Percentiles rank a stretch among this genome's conserved stretches.
phyloP scores from a whole-genome alignment of 768 basidiomycete species.

The Mycena leptocephala region DNA sequence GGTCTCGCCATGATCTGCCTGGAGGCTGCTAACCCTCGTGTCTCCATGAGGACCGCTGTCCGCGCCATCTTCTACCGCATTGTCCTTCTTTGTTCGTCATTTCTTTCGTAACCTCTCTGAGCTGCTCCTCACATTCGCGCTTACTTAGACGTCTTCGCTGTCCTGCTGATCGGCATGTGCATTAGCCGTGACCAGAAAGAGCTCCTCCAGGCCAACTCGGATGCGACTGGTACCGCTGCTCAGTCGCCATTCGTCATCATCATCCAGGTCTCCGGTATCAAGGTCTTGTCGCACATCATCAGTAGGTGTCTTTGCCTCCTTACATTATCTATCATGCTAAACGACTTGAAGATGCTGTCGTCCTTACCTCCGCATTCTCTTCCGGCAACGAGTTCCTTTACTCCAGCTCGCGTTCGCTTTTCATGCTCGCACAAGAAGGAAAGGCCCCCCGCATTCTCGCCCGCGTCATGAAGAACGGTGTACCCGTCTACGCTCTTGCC shows the following conservation, averaged over 20 bases:
- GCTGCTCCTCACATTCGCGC: background rate
- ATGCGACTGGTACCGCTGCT: slow-evolving; percentile 45
- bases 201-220: slow-evolving; percentile 30
- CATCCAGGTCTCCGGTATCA: slow-evolving; percentile 61
- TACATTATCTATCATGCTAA: background rate
- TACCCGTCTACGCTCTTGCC: slow-evolving; percentile 57
- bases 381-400: slow-evolving; percentile 70
- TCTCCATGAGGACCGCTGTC: slow-evolving; percentile 58
- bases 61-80: slow-evolving; percentile 58
- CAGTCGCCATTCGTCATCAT: slow-evolving; percentile 62
- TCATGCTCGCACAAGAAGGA: slow-evolving; percentile 67
- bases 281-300: slow-evolving; percentile 59
- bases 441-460: slow-evolving; percentile 68
- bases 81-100: slow-evolving; percentile 40
- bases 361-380: slow-evolving; percentile 71
- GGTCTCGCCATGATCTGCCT: slow-evolving; percentile 52
- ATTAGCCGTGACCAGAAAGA: slow-evolving; percentile 49
- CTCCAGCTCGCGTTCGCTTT: slow-evolving; percentile 64
- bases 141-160: slow-evolving; percentile 51
- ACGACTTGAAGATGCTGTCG: slow-evolving; percentile 44
- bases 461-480: slow-evolving; percentile 49
- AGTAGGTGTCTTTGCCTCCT: slow-evolving; percentile 33
- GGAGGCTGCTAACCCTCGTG: slow-evolving; percentile 61
- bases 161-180: slow-evolving; percentile 60
- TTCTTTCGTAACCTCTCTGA: background rate